A percentile compares a stretch with the other conserved stretches of the same genome.
These are phyloP conservation scores for Penicillium freii DNA, from an alignment of 2,329 filamentous ascomycete genomes.

Conservation along the genomic window DNA sequence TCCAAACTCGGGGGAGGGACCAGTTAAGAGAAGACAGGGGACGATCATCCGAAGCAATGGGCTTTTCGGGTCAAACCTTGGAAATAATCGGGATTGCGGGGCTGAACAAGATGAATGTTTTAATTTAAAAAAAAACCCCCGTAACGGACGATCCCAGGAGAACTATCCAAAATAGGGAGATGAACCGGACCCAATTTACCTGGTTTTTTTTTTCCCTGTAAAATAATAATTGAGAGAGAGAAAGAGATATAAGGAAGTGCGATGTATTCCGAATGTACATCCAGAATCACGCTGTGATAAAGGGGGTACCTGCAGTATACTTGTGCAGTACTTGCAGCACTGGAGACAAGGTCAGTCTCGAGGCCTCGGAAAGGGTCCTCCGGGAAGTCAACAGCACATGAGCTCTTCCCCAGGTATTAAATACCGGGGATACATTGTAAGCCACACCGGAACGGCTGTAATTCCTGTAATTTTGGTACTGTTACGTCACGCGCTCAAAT, in stretches of 20 bases:
- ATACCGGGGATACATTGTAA: conserved; percentile 1
- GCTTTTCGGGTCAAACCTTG: background rate
- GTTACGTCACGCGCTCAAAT: conserved; percentile 40
- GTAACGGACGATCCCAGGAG: background rate
- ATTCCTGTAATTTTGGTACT: conserved; percentile 28
- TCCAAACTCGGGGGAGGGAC: conserved; percentile 11
- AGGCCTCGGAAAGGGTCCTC: conserved; percentile 2
- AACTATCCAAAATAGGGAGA: conserved; percentile 1
- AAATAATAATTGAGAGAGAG: background rate
- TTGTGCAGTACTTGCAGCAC: background rate
- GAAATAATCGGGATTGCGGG: conserved; percentile 11
- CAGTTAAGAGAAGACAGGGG: conserved; percentile 1
- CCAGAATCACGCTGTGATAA: background rate
- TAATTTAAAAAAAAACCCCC: background rate
- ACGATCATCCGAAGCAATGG: conserved; percentile 18
- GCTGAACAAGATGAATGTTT: conserved; percentile 6
- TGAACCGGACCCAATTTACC: background rate
- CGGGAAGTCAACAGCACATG: background rate
- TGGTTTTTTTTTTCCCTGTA: background rate
- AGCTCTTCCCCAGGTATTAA: conserved; percentile 13
- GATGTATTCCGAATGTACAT: background rate
- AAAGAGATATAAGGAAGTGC: background rate
- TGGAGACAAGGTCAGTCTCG: background rate
- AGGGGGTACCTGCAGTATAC: background rate
- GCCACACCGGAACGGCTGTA: conserved; percentile 1